Base-by-base conservation (phyloP, 2,329 filamentous ascomycete species). In the Lachnellula willkommii region DNA sequence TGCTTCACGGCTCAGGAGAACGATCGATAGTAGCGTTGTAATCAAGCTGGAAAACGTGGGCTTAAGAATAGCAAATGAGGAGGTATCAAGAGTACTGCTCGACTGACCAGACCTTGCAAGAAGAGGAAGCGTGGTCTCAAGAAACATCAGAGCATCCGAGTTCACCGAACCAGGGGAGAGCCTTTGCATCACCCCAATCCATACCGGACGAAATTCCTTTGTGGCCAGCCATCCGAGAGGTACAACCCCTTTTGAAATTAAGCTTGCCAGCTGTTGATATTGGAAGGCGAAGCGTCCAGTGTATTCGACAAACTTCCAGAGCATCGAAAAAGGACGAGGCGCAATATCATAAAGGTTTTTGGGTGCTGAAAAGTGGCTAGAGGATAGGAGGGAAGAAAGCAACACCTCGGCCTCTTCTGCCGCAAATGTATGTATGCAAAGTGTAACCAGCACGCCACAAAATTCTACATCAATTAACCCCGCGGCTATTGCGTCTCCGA, bases 141-240 rank as follows among this genome's bases (percentile, higher is more conserved):
- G 59, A 50, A 79, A 77, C 5, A 62, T 62, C 5, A 72, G 54
- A 2, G 70, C 70, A 26, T 74, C 72, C 17, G 68, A 55, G 52
- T 70, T 70, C 3, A 62, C 61, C 5, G 56, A 57, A 6, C 64
- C 64, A 8, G 66, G 61, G 1, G 73, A 72, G 15, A 79, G 55
- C 7, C 59, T 60, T 20, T 71, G 71, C 20, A 75, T 65, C 3
- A 73, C 67, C 9, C 65, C 60, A 3, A 68, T 68, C 77, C 77
- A 80, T 28, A 77, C 43, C 1, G 59, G 55, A n/a, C 68, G 64
- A 53, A 79, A 75, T 3, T 70, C 71, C 24, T 62, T 66, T 0
- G 75, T 76, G 5, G 72, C 71, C 26, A 80, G 65, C 78, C 78
- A 80, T 9, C 72, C 68, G 4, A 67, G 51, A 0, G 75, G 75